A percentile compares a stretch with the other conserved stretches of the same genome.
Evolutionary conservation across 768 basidiomycete genomes (phyloP).

Genomic region (Candolleomyces efflorescens): DNA sequence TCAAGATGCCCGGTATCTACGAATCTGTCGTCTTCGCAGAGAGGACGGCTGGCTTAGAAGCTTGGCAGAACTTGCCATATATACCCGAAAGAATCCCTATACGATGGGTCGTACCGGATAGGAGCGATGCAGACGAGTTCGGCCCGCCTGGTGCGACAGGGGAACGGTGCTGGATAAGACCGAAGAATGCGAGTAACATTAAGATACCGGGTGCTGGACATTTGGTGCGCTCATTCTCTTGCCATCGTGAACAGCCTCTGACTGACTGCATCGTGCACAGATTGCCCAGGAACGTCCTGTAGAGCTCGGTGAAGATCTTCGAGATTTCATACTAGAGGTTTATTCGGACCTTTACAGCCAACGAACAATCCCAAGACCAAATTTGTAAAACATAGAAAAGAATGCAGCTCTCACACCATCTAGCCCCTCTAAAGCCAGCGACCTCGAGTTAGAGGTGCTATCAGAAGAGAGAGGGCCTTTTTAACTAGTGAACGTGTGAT

Average conservation of each 20-base stretch:
- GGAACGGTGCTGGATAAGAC: conserved; percentile 41
- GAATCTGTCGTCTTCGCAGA: conserved; percentile 64
- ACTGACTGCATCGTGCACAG: conserved; percentile 14
- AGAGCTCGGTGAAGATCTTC: conserved; percentile 18
- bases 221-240: conserved; percentile 29
- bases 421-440: no score
- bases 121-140: conserved; percentile 31
- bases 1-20: conserved; percentile 65
- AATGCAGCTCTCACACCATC: no score
- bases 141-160: conserved; percentile 29
- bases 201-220: conserved; percentile 37
- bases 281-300: conserved; percentile 39
- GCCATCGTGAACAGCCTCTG: neutral
- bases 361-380: conserved; percentile 11
- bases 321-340: conserved; percentile 1
- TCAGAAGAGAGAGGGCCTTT: no score
- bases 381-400: neutral
- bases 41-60: conserved; percentile 34
- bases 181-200: conserved; percentile 37
- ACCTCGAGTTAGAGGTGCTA: no score
- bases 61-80: conserved; percentile 34
- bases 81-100: conserved; percentile 50
- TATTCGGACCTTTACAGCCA: neutral
- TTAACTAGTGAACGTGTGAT: no score
- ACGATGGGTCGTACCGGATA: conserved; percentile 53